Conservation (phyloP, 208 protist species). For the Spongospora subterranea region DNA sequence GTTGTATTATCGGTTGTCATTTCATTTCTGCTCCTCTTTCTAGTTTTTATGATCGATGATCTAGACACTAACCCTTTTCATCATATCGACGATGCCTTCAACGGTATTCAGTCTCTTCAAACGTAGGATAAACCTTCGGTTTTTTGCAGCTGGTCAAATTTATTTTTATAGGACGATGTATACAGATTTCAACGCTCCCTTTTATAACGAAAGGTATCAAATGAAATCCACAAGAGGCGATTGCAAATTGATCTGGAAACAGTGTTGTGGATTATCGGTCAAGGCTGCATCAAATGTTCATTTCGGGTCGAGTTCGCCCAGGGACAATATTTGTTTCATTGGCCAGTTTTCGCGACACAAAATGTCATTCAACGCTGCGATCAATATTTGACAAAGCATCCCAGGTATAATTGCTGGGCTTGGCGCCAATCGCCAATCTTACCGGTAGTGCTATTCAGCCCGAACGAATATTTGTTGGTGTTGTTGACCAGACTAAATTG, state of each 20-base stretch:
- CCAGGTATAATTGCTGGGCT: background rate
- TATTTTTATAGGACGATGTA: slow-evolving; percentile 5
- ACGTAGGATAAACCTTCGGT: too few species aligned
- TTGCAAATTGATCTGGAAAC: too few species aligned
- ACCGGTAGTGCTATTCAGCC: background rate
- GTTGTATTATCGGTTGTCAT: too few species aligned
- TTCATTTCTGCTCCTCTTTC: too few species aligned
- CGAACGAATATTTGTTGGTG: slow-evolving; percentile 30
- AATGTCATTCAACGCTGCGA: background rate
- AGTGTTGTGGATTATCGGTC: too few species aligned
- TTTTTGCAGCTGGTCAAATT: too few species aligned
- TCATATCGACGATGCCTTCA: too few species aligned
- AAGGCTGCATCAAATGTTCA: too few species aligned
- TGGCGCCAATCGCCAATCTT: background rate
- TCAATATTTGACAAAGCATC: background rate
- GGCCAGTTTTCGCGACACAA: slow-evolving; percentile 30
- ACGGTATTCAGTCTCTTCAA: too few species aligned
- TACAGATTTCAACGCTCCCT: slow-evolving; percentile 19
- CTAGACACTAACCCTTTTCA: too few species aligned
- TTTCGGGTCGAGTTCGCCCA: background rate
- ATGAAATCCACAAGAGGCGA: background rate
- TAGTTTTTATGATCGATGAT: too few species aligned
- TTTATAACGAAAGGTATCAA: slow-evolving; percentile 41
- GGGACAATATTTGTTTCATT: slow-evolving; percentile 35
- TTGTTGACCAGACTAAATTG: slow-evolving; percentile 42